Evolutionary conservation across 2,329 filamentous ascomycete species (phyloP).

Genomic region (Blastomyces parvus): DNA sequence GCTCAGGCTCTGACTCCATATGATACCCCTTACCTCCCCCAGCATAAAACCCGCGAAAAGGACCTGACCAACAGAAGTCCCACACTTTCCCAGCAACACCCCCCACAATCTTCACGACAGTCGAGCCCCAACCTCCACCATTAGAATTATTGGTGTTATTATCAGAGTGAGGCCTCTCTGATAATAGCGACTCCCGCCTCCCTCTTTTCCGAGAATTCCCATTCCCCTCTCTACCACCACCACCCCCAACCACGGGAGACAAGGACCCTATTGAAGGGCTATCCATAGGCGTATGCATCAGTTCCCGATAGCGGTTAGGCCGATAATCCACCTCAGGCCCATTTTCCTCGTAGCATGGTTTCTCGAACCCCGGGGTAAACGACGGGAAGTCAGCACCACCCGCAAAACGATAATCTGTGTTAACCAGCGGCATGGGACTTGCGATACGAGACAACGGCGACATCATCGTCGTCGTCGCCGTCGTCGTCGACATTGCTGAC

Average conservation of each 20-base stretch:
- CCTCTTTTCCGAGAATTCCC: conserved; percentile 12
- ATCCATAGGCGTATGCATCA: conserved; percentile 14
- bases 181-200: conserved; percentile 8
- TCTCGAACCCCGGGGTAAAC: conserved; percentile 8
- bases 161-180: not conserved
- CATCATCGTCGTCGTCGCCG: conserved; percentile 5
- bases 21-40: conserved; percentile 68
- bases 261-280: not conserved
- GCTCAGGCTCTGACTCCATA: conserved; percentile 31
- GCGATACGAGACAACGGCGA: conserved; percentile 18
- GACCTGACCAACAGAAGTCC: conserved; percentile 64
- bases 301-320: conserved; percentile 34
- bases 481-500: conserved; percentile 9
- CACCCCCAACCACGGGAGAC: not conserved
- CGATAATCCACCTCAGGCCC: conserved; percentile 33
- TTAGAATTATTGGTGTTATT: no score
- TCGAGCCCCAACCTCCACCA: conserved; percentile 19
- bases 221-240: not conserved
- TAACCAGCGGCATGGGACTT: conserved; percentile 32
- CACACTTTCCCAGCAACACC: conserved; percentile 59
- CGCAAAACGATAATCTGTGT: conserved; percentile 31
- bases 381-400: conserved; percentile 26
- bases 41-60: conserved; percentile 77
- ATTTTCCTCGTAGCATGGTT: conserved; percentile 17
- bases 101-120: conserved; percentile 36